Evolutionary conservation across 768 basidiomycete genomes (phyloP).

Genomic region (Lactarius hengduanensis): DNA sequence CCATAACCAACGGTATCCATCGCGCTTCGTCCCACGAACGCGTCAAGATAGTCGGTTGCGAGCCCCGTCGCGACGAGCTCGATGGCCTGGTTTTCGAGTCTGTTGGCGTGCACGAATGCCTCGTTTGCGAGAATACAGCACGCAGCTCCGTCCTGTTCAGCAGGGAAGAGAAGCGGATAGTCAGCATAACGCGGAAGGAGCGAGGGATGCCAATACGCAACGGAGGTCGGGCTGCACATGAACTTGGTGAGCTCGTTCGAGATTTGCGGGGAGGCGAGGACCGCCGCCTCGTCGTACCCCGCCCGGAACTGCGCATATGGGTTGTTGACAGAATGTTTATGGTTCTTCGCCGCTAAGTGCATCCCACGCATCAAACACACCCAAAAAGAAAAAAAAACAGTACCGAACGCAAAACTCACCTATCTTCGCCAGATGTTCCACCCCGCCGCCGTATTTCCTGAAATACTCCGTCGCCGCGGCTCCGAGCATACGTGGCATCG

Average conservation of each 20-base stretch:
- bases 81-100: conserved; percentile 82
- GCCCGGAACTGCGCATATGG: conserved; percentile 85
- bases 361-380: background rate
- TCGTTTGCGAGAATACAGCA: conserved; percentile 78
- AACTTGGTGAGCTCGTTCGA: conserved; percentile 73
- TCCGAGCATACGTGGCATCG: conserved; percentile 70
- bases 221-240: conserved; percentile 85
- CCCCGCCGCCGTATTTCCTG: conserved; percentile 63
- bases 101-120: conserved; percentile 67
- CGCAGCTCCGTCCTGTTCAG: conserved; percentile 63
- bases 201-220: background rate
- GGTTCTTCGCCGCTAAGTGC: conserved; percentile 71
- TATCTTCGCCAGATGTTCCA: conserved; percentile 73
- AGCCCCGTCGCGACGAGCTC: conserved; percentile 71
- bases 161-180: no score
- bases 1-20: conserved; percentile 80
- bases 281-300: conserved; percentile 72
- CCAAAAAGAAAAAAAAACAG: no score
- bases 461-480: conserved; percentile 77
- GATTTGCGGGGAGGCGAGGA: conserved; percentile 64
- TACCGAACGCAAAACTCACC: conserved; percentile 42
- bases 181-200: background rate
- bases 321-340: conserved; percentile 77
- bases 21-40: conserved; percentile 65
- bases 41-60: conserved; percentile 59